A percentile compares a stretch with the other conserved stretches of the same genome.
Evolutionary conservation across 2,329 filamentous ascomycete genomes (phyloP).

Genomic region (Boeremia lycopersici): DNA sequence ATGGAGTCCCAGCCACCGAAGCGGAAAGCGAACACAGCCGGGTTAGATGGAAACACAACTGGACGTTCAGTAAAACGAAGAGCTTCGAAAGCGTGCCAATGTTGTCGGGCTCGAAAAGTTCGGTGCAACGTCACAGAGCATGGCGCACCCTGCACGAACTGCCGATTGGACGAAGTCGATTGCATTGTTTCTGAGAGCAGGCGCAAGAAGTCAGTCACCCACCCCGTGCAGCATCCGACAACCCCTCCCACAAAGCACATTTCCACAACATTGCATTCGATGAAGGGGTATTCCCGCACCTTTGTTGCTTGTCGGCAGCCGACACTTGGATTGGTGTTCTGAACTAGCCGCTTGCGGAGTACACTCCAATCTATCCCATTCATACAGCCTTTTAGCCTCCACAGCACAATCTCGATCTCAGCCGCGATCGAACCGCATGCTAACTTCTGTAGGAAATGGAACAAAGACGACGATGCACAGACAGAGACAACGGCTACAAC

Average conservation of each 20-base stretch:
- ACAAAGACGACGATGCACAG: slow-evolving; percentile 49
- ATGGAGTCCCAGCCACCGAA: slow-evolving; percentile 53
- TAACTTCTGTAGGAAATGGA: slow-evolving; percentile 49
- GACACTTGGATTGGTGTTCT: slow-evolving; percentile 20
- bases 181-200: slow-evolving; percentile 75
- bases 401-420: slow-evolving; percentile 11
- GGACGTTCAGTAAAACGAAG: slow-evolving; percentile 74
- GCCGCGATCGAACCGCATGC: slow-evolving; percentile 20
- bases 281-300: slow-evolving; percentile 1
- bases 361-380: slow-evolving; percentile 26
- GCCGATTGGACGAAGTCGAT: slow-evolving; percentile 78
- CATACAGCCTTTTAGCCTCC: slow-evolving; percentile 6
- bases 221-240: slow-evolving; percentile 32
- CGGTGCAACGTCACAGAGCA: slow-evolving; percentile 91
- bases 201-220: slow-evolving; percentile 74
- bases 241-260: slow-evolving; percentile 18
- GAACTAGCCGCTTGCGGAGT: slow-evolving; percentile 27
- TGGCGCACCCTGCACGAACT: slow-evolving; percentile 85
- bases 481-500: slow-evolving; percentile 25
- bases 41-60: slow-evolving; percentile 56
- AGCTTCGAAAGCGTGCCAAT: slow-evolving; percentile 89
- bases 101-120: slow-evolving; percentile 87
- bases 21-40: slow-evolving; percentile 63
- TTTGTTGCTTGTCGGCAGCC: slow-evolving; percentile 32
- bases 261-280: neutral